A percentile compares a stretch with the other conserved stretches of the same genome.
phyloP scores from a whole-genome alignment of 306 rosid species.

The Hippophae rhamnoides region DNA sequence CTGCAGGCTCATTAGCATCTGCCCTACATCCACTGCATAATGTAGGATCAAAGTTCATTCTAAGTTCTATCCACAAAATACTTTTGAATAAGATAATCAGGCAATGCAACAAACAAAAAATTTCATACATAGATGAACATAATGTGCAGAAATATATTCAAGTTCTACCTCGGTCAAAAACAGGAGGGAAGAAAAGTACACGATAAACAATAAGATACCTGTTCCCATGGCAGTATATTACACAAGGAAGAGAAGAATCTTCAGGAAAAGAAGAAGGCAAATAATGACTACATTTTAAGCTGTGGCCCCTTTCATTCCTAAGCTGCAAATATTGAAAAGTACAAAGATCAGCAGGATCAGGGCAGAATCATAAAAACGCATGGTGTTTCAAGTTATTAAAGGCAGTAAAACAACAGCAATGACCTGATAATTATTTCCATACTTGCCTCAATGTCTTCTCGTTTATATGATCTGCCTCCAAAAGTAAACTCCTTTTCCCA shows the following conservation, averaged over 20 bases:
- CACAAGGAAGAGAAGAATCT: slow-evolving; percentile 83
- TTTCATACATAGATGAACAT: slow-evolving; percentile 1
- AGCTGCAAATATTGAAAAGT: slow-evolving; percentile 54
- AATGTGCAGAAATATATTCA: slow-evolving; percentile 10
- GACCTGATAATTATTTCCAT: slow-evolving; percentile 39
- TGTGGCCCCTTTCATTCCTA: slow-evolving; percentile 64
- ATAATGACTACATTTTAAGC: slow-evolving; percentile 85
- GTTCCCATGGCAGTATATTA: slow-evolving; percentile 94
- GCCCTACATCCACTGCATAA: slow-evolving; percentile 94
- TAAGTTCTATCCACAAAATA: slow-evolving; percentile 3
- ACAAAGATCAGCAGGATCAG: slow-evolving; percentile 19
- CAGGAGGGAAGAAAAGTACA: background rate
- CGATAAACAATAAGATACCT: slow-evolving; percentile 38
- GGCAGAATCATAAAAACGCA: slow-evolving; percentile 11
- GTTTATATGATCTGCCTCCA: slow-evolving; percentile 67
- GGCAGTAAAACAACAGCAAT: slow-evolving; percentile 10
- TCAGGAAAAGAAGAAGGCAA: slow-evolving; percentile 69
- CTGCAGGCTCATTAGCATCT: slow-evolving; percentile 96
- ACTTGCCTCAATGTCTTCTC: slow-evolving; percentile 99
- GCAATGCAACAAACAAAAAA: background rate
- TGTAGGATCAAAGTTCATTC: slow-evolving; percentile 15
- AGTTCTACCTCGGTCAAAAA: slow-evolving; percentile 1
- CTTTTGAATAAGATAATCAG: slow-evolving; percentile 10
- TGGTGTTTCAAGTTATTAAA: slow-evolving; percentile 12
- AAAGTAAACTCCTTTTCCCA: slow-evolving; percentile 88